Evolutionary conservation across 192 early-diverging fungal species (phyloP).

Genomic region (Entophlyctis luteolus): DNA sequence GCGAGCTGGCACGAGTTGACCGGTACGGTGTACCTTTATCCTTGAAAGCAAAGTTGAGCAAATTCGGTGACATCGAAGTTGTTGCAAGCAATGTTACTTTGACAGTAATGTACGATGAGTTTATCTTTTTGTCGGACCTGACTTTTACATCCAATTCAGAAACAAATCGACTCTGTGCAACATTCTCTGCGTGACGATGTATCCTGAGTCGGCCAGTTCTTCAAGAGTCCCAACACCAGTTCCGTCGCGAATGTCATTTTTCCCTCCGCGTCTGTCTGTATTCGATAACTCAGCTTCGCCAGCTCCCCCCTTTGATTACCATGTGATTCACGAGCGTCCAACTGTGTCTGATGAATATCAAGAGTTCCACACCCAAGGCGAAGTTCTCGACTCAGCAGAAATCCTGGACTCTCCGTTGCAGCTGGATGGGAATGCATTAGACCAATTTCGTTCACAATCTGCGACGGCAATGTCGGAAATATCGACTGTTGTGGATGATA

Average conservation of each 20-base stretch:
- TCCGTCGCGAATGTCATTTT: neutral
- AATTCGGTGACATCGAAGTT: conserved; percentile 7
- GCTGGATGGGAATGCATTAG: too few species aligned
- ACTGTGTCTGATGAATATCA: neutral
- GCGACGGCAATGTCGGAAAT: too few species aligned
- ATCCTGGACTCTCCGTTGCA: neutral
- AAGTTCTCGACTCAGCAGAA: neutral
- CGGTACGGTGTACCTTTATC: neutral
- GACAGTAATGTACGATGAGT: neutral
- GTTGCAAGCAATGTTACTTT: conserved; percentile 14
- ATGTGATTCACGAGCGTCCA: neutral
- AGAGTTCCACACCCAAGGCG: neutral
- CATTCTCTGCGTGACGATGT: conserved; percentile 6
- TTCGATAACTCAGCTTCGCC: neutral
- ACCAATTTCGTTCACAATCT: too few species aligned
- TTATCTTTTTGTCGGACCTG: neutral
- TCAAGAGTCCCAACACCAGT: neutral
- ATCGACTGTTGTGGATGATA: too few species aligned
- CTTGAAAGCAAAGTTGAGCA: conserved; percentile 1
- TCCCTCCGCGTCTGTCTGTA: neutral
- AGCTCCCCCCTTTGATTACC: neutral
- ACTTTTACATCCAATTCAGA: neutral
- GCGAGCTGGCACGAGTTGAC: conserved; percentile 16
- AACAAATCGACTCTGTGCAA: conserved; percentile 8
- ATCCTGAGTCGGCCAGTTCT: neutral